Base-by-base conservation (phyloP, 441 rosid genomes). In the Brassica balearica region DNA sequence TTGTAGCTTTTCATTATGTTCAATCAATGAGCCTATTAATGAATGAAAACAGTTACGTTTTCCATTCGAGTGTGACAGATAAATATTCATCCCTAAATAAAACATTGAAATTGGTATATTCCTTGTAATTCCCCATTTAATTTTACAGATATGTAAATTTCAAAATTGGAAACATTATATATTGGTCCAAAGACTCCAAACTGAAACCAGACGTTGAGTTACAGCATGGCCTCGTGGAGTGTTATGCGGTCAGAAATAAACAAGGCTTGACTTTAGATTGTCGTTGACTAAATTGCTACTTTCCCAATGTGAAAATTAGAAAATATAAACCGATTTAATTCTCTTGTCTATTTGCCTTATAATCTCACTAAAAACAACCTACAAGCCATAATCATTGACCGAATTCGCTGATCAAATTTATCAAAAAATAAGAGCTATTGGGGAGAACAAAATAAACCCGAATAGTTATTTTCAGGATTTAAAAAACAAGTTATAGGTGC, bases 211-310 rank as follows among this genome's bases (percentile, higher is more conserved):
- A 69, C 62, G 65, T 69, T 56, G 71, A 55, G 71, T 63, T 73
- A 78, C 71, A 79, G 82, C n/a, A 48, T 63, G 67, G 79, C 82
- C 78, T 79, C 79, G 82, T 79, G 75, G 82, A 79, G 75, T 79
- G 79, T 25, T 69, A 74, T 74, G 72, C 72, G 79, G 72, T 38
- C 79, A 79, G 68, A 74, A 41, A 74, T 69, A 68, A 63, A 79
- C 51, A 55, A 79, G 51, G 58, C 68, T 74, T 64, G 75, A 79
- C 79, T 73, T 79, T 79, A 68, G 66, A 19, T 68, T 79, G 78
- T 74, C 75, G 63, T 79, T 79, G 75, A 74, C 75, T 17, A 68
- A 14, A 67, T 36, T 72, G 55, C 62, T 27, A 41, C 12, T 25
- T 56, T 9, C 10, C 68, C 71, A 70, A 11, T 77, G 76, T 20